Evolutionary conservation across 108 stramenopile species (phyloP).

Genomic region (Licmophora abbreviata): DNA sequence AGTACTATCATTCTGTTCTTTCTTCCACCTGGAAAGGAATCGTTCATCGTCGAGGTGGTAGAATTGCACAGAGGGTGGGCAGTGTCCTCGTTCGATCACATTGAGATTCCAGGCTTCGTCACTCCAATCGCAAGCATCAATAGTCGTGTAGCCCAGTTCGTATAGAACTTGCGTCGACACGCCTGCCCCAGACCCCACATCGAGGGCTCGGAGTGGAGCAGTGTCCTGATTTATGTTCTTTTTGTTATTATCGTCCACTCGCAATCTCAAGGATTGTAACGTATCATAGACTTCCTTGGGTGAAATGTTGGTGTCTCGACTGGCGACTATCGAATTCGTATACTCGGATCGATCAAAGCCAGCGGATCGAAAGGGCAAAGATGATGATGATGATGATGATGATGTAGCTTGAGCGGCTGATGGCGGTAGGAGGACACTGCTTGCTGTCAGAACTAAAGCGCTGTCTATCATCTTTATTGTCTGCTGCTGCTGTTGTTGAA

Average conservation of each 20-base stretch:
- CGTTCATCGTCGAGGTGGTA: conserved; percentile 73
- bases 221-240: background rate
- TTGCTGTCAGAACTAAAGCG: too few relatives aligned
- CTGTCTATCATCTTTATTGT: too few relatives aligned
- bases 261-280: conserved; percentile 22
- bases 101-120: conserved; percentile 61
- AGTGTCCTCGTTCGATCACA: conserved; percentile 52
- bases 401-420: too few relatives aligned
- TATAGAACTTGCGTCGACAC: conserved; percentile 73
- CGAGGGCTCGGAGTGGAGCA: conserved; percentile 28
- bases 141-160: conserved; percentile 50
- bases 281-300: conserved; percentile 80
- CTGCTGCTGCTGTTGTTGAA: too few relatives aligned
- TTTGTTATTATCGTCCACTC: background rate
- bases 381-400: too few relatives aligned
- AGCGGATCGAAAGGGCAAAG: conserved; percentile 3
- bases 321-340: conserved; percentile 73
- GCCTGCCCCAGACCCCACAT: conserved; percentile 82
- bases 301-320: conserved; percentile 78
- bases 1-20: conserved; percentile 5
- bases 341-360: conserved; percentile 32
- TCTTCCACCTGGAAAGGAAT: conserved; percentile 35
- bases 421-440: too few relatives aligned
- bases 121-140: conserved; percentile 84
- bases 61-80: conserved; percentile 52